Percentiles rank a stretch among this genome's conserved stretches.
Evolutionary conservation across 352 stramenopile genomes (phyloP).

Genomic region (Phytopythium litorale): DNA sequence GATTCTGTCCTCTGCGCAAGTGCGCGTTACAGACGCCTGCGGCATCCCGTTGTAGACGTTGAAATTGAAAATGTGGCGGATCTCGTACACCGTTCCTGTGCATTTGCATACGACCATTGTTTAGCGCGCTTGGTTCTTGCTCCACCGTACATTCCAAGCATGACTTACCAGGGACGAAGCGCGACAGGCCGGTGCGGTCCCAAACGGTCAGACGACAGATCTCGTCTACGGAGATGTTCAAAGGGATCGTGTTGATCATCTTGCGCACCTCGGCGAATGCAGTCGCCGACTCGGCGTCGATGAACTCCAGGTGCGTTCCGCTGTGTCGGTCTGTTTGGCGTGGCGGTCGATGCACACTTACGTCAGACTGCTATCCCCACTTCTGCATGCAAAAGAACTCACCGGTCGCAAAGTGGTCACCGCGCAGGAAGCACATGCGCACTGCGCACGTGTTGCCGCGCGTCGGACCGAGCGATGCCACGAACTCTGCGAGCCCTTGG

Average conservation of each 20-base stretch:
- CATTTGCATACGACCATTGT: neutral
- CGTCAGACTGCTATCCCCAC: no score
- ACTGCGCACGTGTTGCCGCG: neutral
- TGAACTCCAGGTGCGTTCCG: slow-evolving; percentile 10
- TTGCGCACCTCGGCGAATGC: neutral
- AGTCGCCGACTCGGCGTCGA: slow-evolving; percentile 5
- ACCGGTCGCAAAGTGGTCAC: neutral
- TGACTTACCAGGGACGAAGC: neutral
- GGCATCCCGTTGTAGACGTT: slow-evolving; percentile 8
- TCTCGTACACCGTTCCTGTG: slow-evolving; percentile 8
- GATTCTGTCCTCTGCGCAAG: neutral
- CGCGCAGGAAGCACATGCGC: neutral
- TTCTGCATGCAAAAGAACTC: no score
- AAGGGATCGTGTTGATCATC: neutral
- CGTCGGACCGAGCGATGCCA: neutral
- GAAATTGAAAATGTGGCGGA: slow-evolving; percentile 4
- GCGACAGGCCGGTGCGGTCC: neutral
- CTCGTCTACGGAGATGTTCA: neutral
- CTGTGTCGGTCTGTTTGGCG: neutral
- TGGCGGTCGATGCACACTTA: no score
- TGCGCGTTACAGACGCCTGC: neutral
- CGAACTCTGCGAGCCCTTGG: neutral
- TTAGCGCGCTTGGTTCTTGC: neutral
- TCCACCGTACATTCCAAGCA: neutral
- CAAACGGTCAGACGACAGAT: neutral